A percentile compares a stretch with the other conserved stretches of the same genome.
Conservation (phyloP, 495 filamentous ascomycete species). For the Daldinia childiae region DNA sequence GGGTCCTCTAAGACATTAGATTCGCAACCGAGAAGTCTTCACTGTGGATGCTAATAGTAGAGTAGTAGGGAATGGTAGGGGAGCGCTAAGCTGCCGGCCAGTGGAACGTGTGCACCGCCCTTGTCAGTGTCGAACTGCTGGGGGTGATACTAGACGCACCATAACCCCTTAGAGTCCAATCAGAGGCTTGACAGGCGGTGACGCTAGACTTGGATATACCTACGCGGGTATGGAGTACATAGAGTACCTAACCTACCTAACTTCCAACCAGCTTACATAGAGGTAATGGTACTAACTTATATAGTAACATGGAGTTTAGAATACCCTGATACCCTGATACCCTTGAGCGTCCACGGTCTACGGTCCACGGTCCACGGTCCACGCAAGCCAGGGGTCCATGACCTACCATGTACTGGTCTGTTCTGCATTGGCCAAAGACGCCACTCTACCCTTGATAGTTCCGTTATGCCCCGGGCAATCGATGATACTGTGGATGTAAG, state of each 20-base stretch:
- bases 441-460: constrained; percentile 31
- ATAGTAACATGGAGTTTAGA: too few species aligned
- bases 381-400: constrained; percentile 33
- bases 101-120: constrained; percentile 40
- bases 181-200: constrained; percentile 27
- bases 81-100: constrained; percentile 37
- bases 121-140: constrained; percentile 36
- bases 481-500: constrained; percentile 37
- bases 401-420: constrained; percentile 5
- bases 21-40: constrained; percentile 30
- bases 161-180: constrained; percentile 31
- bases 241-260: constrained; percentile 6
- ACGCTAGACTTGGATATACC: constrained; percentile 40
- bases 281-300: too few species aligned
- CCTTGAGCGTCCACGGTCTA: constrained; percentile 16
- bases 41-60: constrained; percentile 18
- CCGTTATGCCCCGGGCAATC: constrained; percentile 37
- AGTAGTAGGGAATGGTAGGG: constrained; percentile 28
- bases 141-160: constrained; percentile 27
- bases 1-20: constrained; percentile 30
- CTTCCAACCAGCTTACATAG: too few species aligned
- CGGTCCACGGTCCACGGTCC: constrained; percentile 31
- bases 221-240: constrained; percentile 32
- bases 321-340: constrained; percentile 5
- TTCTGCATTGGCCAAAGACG: constrained; percentile 32